Evolutionary conservation across 805 yeast genomes (phyloP).

Genomic region (Wickerhamiella kazuoi): DNA sequence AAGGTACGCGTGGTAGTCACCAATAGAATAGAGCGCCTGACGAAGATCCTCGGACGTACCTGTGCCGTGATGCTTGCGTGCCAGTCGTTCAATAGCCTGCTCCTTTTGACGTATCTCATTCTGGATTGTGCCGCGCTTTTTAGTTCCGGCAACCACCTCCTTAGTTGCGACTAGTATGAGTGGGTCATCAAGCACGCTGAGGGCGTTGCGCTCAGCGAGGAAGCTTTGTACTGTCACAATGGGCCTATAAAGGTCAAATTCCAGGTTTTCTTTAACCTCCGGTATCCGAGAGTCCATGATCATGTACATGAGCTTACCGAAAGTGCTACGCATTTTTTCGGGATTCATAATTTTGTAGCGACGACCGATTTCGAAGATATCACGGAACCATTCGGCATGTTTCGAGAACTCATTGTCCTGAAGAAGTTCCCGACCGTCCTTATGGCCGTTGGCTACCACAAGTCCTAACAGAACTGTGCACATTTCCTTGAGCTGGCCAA

Average conservation of each 20-base stretch:
- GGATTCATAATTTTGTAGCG: constrained; percentile 75
- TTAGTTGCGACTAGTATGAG: constrained; percentile 45
- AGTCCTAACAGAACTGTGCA: constrained; percentile 66
- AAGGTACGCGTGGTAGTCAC: constrained; percentile 60
- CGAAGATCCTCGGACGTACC: constrained; percentile 40
- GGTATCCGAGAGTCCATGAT: constrained; percentile 69
- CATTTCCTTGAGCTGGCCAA: constrained; percentile 53
- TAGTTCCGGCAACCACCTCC: constrained; percentile 44
- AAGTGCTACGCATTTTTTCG: constrained; percentile 59
- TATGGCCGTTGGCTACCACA: constrained; percentile 61
- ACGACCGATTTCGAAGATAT: constrained; percentile 59
- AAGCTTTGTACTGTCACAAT: constrained; percentile 41
- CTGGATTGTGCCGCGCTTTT: constrained; percentile 35
- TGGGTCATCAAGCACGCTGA: constrained; percentile 37
- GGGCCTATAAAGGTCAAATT: constrained; percentile 58
- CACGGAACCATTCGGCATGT: constrained; percentile 57
- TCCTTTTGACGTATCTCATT: constrained; percentile 50
- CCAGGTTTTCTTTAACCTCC: constrained; percentile 52
- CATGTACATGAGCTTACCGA: constrained; percentile 68
- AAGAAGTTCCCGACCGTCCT: constrained; percentile 40
- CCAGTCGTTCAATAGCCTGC: constrained; percentile 43
- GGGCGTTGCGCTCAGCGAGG: constrained; percentile 26
- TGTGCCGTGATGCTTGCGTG: constrained; percentile 28
- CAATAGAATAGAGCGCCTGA: constrained; percentile 57
- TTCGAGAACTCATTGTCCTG: constrained; percentile 50